Base-by-base conservation (phyloP, 257 asterid species). In the Haberlea rhodopensis region DNA sequence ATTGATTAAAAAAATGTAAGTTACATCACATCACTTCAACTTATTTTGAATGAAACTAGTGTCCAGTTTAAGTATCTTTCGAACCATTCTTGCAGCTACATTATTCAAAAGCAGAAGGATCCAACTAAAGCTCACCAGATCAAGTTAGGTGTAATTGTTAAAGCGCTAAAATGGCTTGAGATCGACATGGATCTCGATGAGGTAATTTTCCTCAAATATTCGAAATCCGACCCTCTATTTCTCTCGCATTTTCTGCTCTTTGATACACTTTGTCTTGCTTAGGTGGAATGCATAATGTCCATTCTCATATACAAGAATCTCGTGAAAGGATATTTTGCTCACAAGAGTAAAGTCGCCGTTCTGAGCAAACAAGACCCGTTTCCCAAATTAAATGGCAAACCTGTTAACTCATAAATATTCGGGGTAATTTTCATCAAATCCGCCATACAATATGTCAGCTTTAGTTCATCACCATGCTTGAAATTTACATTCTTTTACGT, bases 341-440 rank as follows among this genome's bases (percentile, higher is more conserved):
- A 92, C 83, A 89, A 92, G 80, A 92, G 95, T 67, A 92, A 92
- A 75, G 97, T 92, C 63, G 96, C 74, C 55, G 97, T 92, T 69
- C 65, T 89, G 55, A 89, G 97, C 85, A 92, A 92, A 76, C 97
- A 92, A 65, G 99, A 89, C 53, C 97, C 99, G 58, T 92, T 92
- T 76, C 99, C 97, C 9, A 89, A 76, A 78, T 82, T 87, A 70
- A 84, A 88, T 45, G 97, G 96, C 71, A 87, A 82, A 72, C 91
- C 96, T 7, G 94, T 84, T 57, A 75, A 63, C 73, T 66, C 88
- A 15, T 88, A 91, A 69, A 19, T 40, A 61, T n/a, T 24, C n/a
- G n/a, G n/a, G n/a, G n/a, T n/a, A n/a, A n/a, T n/a, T n/a, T n/a
- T n/a, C 22, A 43, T 43, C 49, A 43, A 43, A 43, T 43, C 49